A percentile compares a stretch with the other conserved stretches of the same genome.
phyloP scores from a whole-genome alignment of 2,329 filamentous ascomycete genomes.

The Aspergillus aculeatus region DNA sequence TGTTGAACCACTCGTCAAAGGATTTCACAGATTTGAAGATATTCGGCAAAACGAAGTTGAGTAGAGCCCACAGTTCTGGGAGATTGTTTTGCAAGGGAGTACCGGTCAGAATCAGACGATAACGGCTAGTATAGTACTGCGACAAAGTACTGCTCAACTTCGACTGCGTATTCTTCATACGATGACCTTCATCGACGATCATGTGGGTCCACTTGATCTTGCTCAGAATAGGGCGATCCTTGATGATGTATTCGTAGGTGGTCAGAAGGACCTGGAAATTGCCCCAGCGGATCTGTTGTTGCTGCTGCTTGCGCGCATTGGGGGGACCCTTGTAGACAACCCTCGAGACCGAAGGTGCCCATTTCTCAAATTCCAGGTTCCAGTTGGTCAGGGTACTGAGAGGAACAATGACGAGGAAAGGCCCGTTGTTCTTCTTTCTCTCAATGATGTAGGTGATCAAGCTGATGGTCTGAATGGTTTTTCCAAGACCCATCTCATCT shows the following conservation, averaged over 20 bases:
- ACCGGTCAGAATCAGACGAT: constrained; percentile 94
- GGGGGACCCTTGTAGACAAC: constrained; percentile 98
- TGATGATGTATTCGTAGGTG: constrained; percentile 99
- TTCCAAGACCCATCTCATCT: constrained; percentile 99
- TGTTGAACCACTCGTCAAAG: constrained; percentile 99
- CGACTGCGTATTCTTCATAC: constrained; percentile 98
- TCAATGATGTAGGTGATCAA: constrained; percentile 97
- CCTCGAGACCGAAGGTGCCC: constrained; percentile 82
- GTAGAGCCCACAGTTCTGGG: constrained; percentile 91
- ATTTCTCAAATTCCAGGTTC: constrained; percentile 98
- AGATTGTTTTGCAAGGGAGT: constrained; percentile 97
- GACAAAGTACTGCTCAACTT: constrained; percentile 95
- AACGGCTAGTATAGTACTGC: constrained; percentile 90
- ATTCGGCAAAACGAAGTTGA: constrained; percentile 96
- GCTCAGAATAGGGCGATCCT: constrained; percentile 88
- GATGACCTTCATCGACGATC: constrained; percentile 99
- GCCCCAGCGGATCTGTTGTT: constrained; percentile 90
- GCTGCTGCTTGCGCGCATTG: constrained; percentile 79
- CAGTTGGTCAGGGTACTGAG: constrained; percentile 97
- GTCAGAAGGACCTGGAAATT: constrained; percentile 95
- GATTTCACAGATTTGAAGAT: constrained; percentile 99
- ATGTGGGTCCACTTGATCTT: constrained; percentile 99
- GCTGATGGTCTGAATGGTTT: constrained; percentile 98
- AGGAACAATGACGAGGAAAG: constrained; percentile 94
- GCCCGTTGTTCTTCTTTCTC: constrained; percentile 85